Conservation (phyloP, 208 protist genomes). For the Naegleria fowleri region DNA sequence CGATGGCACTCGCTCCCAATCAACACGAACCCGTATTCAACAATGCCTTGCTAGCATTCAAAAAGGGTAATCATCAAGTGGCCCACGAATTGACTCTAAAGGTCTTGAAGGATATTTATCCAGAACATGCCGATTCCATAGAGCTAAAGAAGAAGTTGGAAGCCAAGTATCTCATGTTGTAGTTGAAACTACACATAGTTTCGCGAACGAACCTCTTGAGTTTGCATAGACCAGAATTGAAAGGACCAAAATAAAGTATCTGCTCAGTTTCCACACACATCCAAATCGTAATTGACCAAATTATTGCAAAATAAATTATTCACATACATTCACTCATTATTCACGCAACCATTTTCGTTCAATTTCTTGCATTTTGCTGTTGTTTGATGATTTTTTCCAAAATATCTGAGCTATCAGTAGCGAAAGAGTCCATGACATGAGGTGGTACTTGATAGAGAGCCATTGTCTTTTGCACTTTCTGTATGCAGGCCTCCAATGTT, state of each 20-base stretch:
- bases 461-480: not conserved
- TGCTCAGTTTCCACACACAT: too few relatives aligned
- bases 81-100: conserved; percentile 55
- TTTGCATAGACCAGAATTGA: too few relatives aligned
- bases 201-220: too few relatives aligned
- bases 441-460: not conserved
- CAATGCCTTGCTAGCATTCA: conserved; percentile 61
- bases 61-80: conserved; percentile 68
- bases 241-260: too few relatives aligned
- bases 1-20: conserved; percentile 57
- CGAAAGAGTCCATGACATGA: not conserved
- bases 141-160: conserved; percentile 56
- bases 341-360: too few relatives aligned
- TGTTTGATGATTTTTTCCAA: too few relatives aligned
- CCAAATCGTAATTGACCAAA: too few relatives aligned
- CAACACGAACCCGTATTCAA: conserved; percentile 86
- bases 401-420: not conserved
- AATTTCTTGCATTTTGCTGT: too few relatives aligned
- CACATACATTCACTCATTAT: too few relatives aligned
- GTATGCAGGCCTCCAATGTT: not conserved
- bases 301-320: too few relatives aligned
- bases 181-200: too few relatives aligned
- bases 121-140: conserved; percentile 70
- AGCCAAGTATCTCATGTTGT: not conserved
- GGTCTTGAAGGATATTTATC: conserved; percentile 59